phyloP scores from a whole-genome alignment of 2,329 filamentous ascomycete species.

The Whalleya microplaca region DNA sequence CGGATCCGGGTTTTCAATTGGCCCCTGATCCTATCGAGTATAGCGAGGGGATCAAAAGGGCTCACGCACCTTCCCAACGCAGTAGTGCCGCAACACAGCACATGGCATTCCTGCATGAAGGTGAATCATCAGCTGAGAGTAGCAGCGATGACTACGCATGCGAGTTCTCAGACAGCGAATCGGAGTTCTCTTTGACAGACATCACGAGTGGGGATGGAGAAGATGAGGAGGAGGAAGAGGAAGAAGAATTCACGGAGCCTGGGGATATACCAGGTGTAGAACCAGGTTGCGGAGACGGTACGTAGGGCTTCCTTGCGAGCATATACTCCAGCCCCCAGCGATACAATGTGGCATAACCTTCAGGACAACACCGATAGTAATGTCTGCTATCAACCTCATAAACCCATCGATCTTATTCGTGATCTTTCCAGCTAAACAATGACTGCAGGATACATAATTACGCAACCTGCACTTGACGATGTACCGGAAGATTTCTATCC shows the following conservation, averaged over 20 bases:
- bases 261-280: slow-evolving; percentile 82
- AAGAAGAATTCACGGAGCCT: slow-evolving; percentile 59
- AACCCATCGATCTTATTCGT: background rate
- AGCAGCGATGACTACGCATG: slow-evolving; percentile 59
- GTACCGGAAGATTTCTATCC: slow-evolving; percentile 84
- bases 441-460: slow-evolving; percentile 68
- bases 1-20: slow-evolving; percentile 43
- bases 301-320: slow-evolving; percentile 22
- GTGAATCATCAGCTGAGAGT: slow-evolving; percentile 46
- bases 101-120: slow-evolving; percentile 29
- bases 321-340: slow-evolving; percentile 4
- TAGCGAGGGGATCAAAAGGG: slow-evolving; percentile 18
- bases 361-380: background rate
- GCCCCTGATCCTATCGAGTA: slow-evolving; percentile 7
- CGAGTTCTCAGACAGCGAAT: slow-evolving; percentile 66
- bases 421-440: slow-evolving; percentile 8
- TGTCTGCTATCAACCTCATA: background rate
- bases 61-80: slow-evolving; percentile 22
- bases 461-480: slow-evolving; percentile 89
- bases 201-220: slow-evolving; percentile 59
- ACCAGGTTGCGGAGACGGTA: slow-evolving; percentile 70
- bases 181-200: slow-evolving; percentile 36
- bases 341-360: background rate
- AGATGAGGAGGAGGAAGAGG: slow-evolving; percentile 56
- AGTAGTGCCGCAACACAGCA: slow-evolving; percentile 32